Percentiles rank a stretch among this genome's conserved stretches.
Conservation (phyloP, 129 eudicot genomes). For the Mikania micrantha region DNA sequence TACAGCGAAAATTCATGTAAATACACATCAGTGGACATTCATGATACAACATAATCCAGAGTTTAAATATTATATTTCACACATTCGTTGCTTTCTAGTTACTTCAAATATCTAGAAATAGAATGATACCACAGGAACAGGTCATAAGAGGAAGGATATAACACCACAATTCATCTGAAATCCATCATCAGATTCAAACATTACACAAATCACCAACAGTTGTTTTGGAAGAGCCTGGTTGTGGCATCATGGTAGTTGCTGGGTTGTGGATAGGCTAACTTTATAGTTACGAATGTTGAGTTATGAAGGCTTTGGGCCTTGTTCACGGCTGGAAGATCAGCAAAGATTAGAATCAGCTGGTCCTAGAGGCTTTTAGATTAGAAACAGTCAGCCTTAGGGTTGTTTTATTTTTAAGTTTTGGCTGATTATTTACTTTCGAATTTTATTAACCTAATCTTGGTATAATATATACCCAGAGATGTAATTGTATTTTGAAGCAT, state of each 20-base stretch:
- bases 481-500: no score
- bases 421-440: no score
- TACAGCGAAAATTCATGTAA: background rate
- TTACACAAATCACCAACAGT: background rate
- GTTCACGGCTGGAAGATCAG: no score
- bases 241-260: background rate
- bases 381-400: no score
- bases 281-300: background rate
- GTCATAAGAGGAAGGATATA: background rate
- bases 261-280: background rate
- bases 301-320: background rate
- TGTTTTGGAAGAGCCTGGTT: background rate
- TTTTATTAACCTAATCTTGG: no score
- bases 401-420: no score
- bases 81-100: background rate
- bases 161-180: background rate
- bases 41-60: background rate
- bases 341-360: no score
- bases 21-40: background rate
- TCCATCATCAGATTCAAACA: background rate
- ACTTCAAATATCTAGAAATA: background rate
- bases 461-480: no score
- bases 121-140: background rate
- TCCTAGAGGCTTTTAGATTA: no score
- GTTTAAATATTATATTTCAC: background rate